These are phyloP conservation scores for Torulaspora quercuum DNA, from an alignment of 805 yeast genomes.

Conservation along the genomic window DNA sequence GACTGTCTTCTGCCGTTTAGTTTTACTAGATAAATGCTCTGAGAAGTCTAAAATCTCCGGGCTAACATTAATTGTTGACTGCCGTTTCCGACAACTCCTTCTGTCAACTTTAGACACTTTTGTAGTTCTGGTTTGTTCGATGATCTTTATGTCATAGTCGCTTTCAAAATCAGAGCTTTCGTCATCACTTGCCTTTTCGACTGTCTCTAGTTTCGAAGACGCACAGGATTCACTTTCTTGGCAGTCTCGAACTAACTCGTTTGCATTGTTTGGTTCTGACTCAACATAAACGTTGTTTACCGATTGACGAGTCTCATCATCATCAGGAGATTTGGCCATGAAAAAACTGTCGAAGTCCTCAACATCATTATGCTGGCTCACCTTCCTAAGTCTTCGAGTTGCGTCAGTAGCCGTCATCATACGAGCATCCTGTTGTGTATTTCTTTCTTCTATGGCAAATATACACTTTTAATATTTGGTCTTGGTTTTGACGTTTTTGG, in stretches of 20 bases:
- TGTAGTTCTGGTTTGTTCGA: slow-evolving; percentile 2
- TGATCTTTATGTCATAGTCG: slow-evolving; percentile 5
- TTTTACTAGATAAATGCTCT: no score
- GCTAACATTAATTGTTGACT: no score
- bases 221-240: neutral
- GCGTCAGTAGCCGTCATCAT: no score
- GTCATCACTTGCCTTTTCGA: neutral
- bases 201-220: neutral
- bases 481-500: no score
- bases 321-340: neutral
- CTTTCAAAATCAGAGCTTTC: slow-evolving; percentile 3
- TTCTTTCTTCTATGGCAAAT: no score
- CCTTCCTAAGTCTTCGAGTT: no score
- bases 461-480: no score
- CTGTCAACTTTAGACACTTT: neutral
- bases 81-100: no score
- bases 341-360: neutral
- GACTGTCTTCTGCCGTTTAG: slow-evolving; percentile 6
- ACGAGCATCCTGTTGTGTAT: no score
- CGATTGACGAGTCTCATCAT: slow-evolving; percentile 7
- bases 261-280: slow-evolving; percentile 4
- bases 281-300: slow-evolving; percentile 11
- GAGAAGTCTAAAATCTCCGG: no score
- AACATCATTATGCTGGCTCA: no score
- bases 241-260: no score